Conservation (phyloP, 2,329 filamentous ascomycete species). For the Metarhizium guizhouense region DNA sequence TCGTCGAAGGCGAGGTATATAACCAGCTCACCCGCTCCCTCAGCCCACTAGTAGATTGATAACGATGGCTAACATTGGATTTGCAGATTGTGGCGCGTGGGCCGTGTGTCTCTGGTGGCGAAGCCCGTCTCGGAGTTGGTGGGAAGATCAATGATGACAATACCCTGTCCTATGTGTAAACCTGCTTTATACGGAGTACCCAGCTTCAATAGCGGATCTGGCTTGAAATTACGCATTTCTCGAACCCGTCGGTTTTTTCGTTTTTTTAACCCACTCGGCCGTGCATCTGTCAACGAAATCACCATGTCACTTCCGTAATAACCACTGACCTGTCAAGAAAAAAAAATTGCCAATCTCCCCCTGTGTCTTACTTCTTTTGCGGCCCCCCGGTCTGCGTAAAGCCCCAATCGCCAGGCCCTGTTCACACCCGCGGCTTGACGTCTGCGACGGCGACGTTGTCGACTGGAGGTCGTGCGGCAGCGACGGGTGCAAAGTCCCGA, state of each 20-base stretch:
- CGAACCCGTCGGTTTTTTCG: too few relatives aligned
- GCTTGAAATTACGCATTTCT: not conserved
- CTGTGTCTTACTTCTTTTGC: too few relatives aligned
- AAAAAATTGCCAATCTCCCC: too few relatives aligned
- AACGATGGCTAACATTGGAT: not conserved
- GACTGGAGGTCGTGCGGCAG: not conserved
- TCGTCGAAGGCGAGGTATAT: conserved; percentile 54
- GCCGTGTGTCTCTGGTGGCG: conserved; percentile 61
- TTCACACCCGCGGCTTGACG: not conserved
- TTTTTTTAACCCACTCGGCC: not conserved
- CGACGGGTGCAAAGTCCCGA: too few relatives aligned
- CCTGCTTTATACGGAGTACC: not conserved
- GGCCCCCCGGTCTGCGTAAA: too few relatives aligned
- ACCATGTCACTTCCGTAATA: too few relatives aligned
- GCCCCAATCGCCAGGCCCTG: not conserved
- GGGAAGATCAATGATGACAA: conserved; percentile 63
- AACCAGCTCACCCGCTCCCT: not conserved
- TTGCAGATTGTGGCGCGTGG: conserved; percentile 60
- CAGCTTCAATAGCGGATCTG: not conserved
- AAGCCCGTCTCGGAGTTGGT: conserved; percentile 53
- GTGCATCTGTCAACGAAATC: too few relatives aligned
- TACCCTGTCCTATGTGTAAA: conserved; percentile 52
- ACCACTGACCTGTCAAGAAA: too few relatives aligned
- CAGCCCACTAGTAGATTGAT: not conserved
- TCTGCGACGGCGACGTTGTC: not conserved